Evolutionary conservation across 768 basidiomycete species (phyloP).

Genomic region (Tubosaeta sp.): DNA sequence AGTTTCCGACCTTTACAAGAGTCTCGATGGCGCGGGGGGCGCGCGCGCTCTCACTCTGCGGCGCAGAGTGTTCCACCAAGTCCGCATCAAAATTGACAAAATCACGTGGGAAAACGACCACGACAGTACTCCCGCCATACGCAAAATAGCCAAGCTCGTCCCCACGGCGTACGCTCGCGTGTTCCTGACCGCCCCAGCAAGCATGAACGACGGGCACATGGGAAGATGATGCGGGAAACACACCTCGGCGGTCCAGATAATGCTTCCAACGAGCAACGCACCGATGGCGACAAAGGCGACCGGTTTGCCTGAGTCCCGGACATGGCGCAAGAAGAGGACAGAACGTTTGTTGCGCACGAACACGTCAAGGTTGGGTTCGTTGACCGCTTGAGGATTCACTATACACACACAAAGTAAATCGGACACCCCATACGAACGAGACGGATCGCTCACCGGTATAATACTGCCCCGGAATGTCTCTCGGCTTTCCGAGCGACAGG

Average conservation of each 20-base stretch:
- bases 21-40: constrained; percentile 52
- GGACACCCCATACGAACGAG: background rate
- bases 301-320: constrained; percentile 35
- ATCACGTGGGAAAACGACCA: constrained; percentile 55
- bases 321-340: too few relatives aligned
- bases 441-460: constrained; percentile 45
- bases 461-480: constrained; percentile 51
- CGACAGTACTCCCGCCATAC: constrained; percentile 75
- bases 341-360: constrained; percentile 46
- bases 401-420: background rate
- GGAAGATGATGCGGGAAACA: background rate
- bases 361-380: constrained; percentile 59
- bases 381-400: constrained; percentile 80
- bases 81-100: constrained; percentile 59
- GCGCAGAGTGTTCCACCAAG: constrained; percentile 49
- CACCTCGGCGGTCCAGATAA: constrained; percentile 52
- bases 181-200: constrained; percentile 24
- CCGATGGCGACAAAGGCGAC: constrained; percentile 75
- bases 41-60: background rate
- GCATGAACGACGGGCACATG: background rate
- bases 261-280: constrained; percentile 76
- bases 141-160: constrained; percentile 65
- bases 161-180: constrained; percentile 53
- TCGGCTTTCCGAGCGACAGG: constrained; percentile 34
- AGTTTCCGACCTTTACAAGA: constrained; percentile 46